Percentiles rank a stretch among this genome's conserved stretches.
Conservation (phyloP, 257 asterid species). For the Sherardia arvensis region DNA sequence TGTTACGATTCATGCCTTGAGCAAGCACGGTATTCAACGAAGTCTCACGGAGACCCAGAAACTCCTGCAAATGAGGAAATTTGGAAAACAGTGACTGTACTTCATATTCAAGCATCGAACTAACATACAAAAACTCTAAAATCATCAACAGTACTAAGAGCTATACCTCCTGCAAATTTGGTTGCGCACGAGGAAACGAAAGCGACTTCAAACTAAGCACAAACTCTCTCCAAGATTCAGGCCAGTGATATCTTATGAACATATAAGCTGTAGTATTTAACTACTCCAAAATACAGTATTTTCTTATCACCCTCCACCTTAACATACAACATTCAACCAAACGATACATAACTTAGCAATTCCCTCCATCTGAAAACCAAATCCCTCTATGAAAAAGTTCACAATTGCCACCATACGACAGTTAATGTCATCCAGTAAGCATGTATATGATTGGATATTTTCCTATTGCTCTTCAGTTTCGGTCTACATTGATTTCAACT, state of each 20-base stretch:
- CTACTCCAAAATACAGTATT: not conserved
- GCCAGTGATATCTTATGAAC: conserved; percentile 63
- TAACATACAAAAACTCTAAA: not conserved
- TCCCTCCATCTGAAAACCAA: not conserved
- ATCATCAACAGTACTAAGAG: not conserved
- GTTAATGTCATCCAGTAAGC: not conserved
- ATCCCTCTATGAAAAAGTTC: too few relatives aligned
- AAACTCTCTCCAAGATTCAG: conserved; percentile 64
- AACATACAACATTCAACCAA: not conserved
- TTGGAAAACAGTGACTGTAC: not conserved
- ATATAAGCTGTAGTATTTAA: not conserved
- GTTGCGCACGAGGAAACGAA: conserved; percentile 62
- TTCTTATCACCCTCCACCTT: not conserved
- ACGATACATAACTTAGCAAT: not conserved
- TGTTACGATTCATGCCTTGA: conserved; percentile 94
- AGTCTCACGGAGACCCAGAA: conserved; percentile 41
- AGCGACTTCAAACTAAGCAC: conserved; percentile 48
- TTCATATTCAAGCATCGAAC: not conserved
- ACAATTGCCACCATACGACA: not conserved
- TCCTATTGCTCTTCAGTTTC: not conserved
- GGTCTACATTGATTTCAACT: not conserved
- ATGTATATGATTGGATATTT: not conserved
- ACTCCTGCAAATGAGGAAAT: conserved; percentile 35
- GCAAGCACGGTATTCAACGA: conserved; percentile 57
- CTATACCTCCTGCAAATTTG: conserved; percentile 36